A percentile compares a stretch with the other conserved stretches of the same genome.
Conservation (phyloP, 73 alveolate genomes). For the Tetrahymena borealis region DNA sequence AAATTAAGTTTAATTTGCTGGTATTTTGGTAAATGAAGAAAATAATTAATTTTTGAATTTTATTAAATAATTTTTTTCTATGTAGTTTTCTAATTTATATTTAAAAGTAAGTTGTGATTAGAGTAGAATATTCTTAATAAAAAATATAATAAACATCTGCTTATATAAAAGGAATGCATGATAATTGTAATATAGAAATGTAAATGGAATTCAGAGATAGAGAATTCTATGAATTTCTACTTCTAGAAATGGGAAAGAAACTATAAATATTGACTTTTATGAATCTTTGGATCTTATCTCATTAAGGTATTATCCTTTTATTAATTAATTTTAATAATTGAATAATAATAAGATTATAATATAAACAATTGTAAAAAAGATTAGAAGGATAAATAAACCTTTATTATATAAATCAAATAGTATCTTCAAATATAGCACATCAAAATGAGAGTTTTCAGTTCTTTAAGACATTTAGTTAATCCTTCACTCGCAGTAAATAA, state of each 20-base stretch:
- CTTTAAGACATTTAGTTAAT: background rate
- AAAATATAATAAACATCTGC: too few species aligned
- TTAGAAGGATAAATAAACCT: background rate
- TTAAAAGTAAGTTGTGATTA: too few species aligned
- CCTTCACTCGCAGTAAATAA: background rate
- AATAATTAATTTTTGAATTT: too few species aligned
- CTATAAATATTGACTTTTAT: background rate
- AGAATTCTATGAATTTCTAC: background rate
- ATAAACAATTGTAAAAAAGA: background rate
- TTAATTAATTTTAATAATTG: background rate
- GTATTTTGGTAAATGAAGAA: too few species aligned
- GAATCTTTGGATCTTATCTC: background rate
- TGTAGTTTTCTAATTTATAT: too few species aligned
- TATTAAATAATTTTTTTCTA: too few species aligned
- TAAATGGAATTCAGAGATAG: too few species aligned
- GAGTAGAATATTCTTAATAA: too few species aligned
- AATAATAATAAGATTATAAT: background rate
- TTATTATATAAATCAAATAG: background rate
- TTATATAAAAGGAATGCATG: too few species aligned
- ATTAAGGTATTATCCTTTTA: background rate
- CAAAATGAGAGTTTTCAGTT: background rate
- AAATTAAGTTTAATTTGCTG: too few species aligned
- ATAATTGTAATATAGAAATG: too few species aligned
- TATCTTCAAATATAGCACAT: background rate
- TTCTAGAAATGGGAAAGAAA: background rate